Percentiles rank a stretch among this genome's conserved stretches.
Evolutionary conservation across 805 yeast species (phyloP).

Genomic region (Ogataea paradorogensis): DNA sequence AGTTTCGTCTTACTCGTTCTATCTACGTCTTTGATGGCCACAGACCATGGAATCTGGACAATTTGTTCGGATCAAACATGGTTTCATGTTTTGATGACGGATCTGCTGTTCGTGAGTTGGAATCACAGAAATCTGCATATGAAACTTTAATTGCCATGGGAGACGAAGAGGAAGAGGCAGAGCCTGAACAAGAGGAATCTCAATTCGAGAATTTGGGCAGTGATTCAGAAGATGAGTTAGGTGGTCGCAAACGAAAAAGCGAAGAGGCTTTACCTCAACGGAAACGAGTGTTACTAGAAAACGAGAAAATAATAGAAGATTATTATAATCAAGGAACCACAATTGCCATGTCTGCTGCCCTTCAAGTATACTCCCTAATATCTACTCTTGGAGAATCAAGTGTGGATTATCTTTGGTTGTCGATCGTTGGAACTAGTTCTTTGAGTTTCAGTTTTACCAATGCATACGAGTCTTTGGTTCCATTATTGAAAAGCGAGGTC

Average conservation of each 20-base stretch:
- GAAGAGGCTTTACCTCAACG: conserved; percentile 34
- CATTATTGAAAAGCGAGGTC: conserved; percentile 80
- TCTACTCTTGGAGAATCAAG: conserved; percentile 82
- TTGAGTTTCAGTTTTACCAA: conserved; percentile 70
- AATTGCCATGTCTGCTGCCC: conserved; percentile 67
- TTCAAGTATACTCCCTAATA: conserved; percentile 75
- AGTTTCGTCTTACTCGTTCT: conserved; percentile 45
- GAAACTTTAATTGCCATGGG: conserved; percentile 42
- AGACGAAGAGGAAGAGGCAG: conserved; percentile 36
- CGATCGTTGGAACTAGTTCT: conserved; percentile 86
- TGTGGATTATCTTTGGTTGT: conserved; percentile 71
- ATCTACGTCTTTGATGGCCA: conserved; percentile 88
- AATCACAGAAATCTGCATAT: conserved; percentile 61
- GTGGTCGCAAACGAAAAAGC: conserved; percentile 26
- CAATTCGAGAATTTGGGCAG: conserved; percentile 25
- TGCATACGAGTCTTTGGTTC: conserved; percentile 68
- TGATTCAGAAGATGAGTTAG: conserved; percentile 33
- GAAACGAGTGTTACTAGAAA: conserved; percentile 38
- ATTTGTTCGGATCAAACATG: conserved; percentile 76
- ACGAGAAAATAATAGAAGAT: conserved; percentile 59
- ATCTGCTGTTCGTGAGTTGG: conserved; percentile 55
- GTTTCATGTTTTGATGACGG: conserved; percentile 90
- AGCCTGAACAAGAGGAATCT: conserved; percentile 36
- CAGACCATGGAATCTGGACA: conserved; percentile 95
- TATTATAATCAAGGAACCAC: conserved; percentile 87